Evolutionary conservation across 139 green algal species (phyloP), one percentile per base, ranked within the genome.

Genomic region (Chlamydomonas applanata): DNA sequence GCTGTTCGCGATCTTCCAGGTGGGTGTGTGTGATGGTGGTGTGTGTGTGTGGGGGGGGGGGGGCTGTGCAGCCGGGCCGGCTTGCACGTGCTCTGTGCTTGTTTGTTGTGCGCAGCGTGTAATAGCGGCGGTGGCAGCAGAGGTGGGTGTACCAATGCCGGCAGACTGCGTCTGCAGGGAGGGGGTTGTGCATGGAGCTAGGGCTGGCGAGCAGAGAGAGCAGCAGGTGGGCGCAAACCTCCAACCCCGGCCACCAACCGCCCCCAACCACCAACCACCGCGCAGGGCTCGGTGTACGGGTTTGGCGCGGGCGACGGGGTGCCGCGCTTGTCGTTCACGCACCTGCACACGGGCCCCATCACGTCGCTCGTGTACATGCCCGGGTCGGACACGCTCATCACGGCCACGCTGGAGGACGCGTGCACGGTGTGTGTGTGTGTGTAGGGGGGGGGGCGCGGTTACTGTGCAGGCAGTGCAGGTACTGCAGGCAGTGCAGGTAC

Each of bases 1-100:
- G 64, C 54, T 82, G 22, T 75, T 82, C 36, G 77, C 77, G 17
- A 66, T 82, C 52, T 78, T 82, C 30, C 20, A 75, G 77, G 77
- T 82, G 36, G 7, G 64, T 36, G 25, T n/a, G 35, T 3, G 2
- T 22, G 35, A 14, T 9, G 9, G 3, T 29, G 32, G 2, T 52
- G 2, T 53, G 34, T 69, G 30, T 24, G 27, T 4, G 29, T 36
- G 59, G 29, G 14, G 16, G 25, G 25, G 25, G 25, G 7, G 19
- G 22, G 22, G 27, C 24, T 7, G 22, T 25, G 56, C 56, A n/a
- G 17, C 19, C 22, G 24, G 17, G 7, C 13, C 56, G 16, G 56
- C 17, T 33, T n/a, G n/a, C n/a, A n/a, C n/a, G n/a, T n/a, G n/a
- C n/a, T n/a, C n/a, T n/a, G n/a, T n/a, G n/a, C n/a, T n/a, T n/a